These are phyloP conservation scores for Casuarina glauca DNA, from an alignment of 306 rosid species.

Conservation along the genomic window DNA sequence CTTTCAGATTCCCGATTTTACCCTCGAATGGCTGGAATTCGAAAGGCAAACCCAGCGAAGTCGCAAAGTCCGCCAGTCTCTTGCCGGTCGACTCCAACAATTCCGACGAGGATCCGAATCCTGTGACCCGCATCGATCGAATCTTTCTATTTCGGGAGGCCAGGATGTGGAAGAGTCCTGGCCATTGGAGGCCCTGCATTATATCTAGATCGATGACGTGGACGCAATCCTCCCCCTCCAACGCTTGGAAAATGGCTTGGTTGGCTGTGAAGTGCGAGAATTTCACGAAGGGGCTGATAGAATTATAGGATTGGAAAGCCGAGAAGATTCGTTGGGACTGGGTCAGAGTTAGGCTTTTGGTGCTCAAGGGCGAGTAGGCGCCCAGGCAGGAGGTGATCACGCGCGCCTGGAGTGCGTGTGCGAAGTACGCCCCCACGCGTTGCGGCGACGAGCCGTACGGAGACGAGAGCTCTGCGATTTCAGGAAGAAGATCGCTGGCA, in stretches of 20 bases:
- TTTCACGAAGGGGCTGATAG: conserved; percentile 77
- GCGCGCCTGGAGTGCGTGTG: conserved; percentile 87
- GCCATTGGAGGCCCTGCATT: conserved; percentile 99
- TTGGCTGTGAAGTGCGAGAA: conserved; percentile 99
- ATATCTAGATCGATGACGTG: conserved; percentile 93
- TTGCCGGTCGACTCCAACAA: conserved; percentile 80
- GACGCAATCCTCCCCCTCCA: conserved; percentile 90
- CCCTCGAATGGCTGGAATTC: conserved; percentile 87
- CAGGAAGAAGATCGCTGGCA: conserved; percentile 81
- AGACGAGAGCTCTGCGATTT: conserved; percentile 78
- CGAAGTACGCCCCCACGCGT: conserved; percentile 87
- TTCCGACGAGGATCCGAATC: conserved; percentile 89
- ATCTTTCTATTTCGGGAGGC: conserved; percentile 78
- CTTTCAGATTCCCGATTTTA: conserved; percentile 76
- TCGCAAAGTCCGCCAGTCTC: conserved; percentile 88
- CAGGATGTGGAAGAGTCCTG: conserved; percentile 93
- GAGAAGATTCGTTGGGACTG: conserved; percentile 77
- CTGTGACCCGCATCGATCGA: conserved; percentile 86
- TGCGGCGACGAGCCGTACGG: conserved; percentile 91
- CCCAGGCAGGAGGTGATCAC: conserved; percentile 83
- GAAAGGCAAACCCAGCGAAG: conserved; percentile 73
- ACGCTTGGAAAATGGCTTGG: conserved; percentile 89
- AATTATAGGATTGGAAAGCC: conserved; percentile 88
- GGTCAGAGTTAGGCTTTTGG: conserved; percentile 48
- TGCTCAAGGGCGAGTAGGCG: conserved; percentile 55